Evolutionary conservation across 2,329 filamentous ascomycete species (phyloP).

Genomic region (Aspergillus ochraceus): DNA sequence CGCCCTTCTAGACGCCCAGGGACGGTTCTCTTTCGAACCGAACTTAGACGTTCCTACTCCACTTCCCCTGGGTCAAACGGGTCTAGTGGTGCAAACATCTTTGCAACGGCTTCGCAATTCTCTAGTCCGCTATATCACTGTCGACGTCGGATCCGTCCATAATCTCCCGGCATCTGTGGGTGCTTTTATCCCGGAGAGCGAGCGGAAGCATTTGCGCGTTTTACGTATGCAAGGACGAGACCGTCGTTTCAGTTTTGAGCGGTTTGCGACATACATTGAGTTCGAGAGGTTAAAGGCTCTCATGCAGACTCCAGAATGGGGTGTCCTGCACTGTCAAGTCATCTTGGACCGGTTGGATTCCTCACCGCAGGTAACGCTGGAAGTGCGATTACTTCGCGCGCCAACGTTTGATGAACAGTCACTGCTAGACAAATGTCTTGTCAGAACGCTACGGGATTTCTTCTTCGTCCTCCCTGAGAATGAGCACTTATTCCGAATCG

Average conservation of each 20-base stretch:
- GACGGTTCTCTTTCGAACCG: no score
- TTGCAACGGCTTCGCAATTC: slow-evolving; percentile 46
- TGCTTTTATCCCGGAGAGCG: slow-evolving; percentile 15
- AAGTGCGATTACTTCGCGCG: slow-evolving; percentile 20
- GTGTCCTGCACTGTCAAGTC: slow-evolving; percentile 47
- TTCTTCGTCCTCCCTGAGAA: slow-evolving; percentile 5
- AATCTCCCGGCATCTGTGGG: slow-evolving; percentile 24
- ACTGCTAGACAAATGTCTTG: background rate
- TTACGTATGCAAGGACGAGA: slow-evolving; percentile 46
- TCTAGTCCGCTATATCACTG: slow-evolving; percentile 46
- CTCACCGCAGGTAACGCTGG: slow-evolving; percentile 12
- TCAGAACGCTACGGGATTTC: background rate
- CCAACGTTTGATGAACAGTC: background rate
- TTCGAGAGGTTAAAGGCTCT: slow-evolving; percentile 31
- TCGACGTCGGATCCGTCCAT: slow-evolving; percentile 46
- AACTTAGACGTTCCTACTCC: slow-evolving; percentile 33
- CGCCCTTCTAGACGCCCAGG: no score
- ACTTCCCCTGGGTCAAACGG: slow-evolving; percentile 35
- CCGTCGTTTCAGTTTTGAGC: slow-evolving; percentile 45
- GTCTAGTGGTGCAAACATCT: slow-evolving; percentile 45
- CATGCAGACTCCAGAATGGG: slow-evolving; percentile 23
- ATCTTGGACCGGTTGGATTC: slow-evolving; percentile 25
- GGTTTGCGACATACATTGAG: slow-evolving; percentile 42
- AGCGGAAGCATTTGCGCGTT: slow-evolving; percentile 30
- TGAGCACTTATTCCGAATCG: slow-evolving; percentile 14